phyloP scores from a whole-genome alignment of 169 alveolate genomes.

The Plasmodium coatneyi region DNA sequence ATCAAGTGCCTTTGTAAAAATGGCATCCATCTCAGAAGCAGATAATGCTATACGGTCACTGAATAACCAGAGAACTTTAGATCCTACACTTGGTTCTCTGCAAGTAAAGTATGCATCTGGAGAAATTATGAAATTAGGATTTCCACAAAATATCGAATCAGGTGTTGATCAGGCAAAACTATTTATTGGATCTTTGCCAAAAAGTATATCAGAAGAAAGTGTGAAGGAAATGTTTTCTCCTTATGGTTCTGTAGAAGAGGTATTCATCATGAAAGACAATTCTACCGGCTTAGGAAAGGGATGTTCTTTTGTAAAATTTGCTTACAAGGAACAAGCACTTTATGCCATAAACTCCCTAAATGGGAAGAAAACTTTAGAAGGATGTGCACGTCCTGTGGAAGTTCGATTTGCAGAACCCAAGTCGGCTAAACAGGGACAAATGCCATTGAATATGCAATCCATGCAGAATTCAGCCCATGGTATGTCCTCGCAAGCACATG shows the following conservation, averaged over 20 bases:
- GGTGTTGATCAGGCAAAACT: constrained; percentile 88
- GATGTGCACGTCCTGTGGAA: constrained; percentile 90
- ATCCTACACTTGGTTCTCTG: constrained; percentile 88
- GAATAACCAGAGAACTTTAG: constrained; percentile 84
- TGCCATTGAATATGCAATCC: constrained; percentile 46
- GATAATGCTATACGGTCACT: constrained; percentile 91
- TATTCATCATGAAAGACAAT: constrained; percentile 89
- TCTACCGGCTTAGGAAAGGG: constrained; percentile 89
- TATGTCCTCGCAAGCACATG: constrained; percentile 42
- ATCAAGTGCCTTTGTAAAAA: constrained; percentile 86
- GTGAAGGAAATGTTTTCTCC: constrained; percentile 85
- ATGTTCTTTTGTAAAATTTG: constrained; percentile 91
- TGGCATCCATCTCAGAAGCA: constrained; percentile 93
- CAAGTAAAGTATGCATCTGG: constrained; percentile 92
- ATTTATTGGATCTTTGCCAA: constrained; percentile 92
- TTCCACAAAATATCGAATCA: constrained; percentile 84
- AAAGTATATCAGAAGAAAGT: constrained; percentile 86
- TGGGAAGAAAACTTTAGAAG: constrained; percentile 88
- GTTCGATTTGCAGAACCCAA: constrained; percentile 91
- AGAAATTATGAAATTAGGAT: constrained; percentile 90
- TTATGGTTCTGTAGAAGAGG: constrained; percentile 90
- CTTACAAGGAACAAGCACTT: constrained; percentile 92
- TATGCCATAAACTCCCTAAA: constrained; percentile 87
- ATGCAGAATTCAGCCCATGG: constrained; percentile 69
- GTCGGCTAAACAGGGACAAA: constrained; percentile 74